These are phyloP conservation scores for Phytophthora tubulina DNA, from an alignment of 352 stramenopile species.

Conservation along the genomic window DNA sequence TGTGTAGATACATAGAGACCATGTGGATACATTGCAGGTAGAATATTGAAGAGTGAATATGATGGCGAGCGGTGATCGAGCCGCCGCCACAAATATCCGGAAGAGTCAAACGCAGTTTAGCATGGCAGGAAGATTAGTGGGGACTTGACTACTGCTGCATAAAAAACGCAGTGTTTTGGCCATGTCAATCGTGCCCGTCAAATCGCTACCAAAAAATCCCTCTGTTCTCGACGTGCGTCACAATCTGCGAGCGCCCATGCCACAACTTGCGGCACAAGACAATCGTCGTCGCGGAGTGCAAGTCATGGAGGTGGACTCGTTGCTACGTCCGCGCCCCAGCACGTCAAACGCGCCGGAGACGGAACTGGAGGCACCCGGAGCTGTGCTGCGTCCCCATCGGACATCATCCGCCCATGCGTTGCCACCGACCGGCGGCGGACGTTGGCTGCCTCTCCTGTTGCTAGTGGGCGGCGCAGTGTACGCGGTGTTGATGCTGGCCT, in stretches of 20 bases:
- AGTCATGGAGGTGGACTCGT: constrained; percentile 29
- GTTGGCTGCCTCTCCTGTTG: constrained; percentile 36
- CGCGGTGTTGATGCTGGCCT: constrained; percentile 32
- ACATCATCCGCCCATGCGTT: constrained; percentile 8
- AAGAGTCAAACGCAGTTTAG: constrained; percentile 8
- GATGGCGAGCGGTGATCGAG: background rate
- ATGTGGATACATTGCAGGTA: background rate
- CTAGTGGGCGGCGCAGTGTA: constrained; percentile 35
- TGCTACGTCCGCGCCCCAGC: constrained; percentile 32
- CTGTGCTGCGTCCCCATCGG: constrained; percentile 13
- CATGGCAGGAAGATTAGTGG: background rate
- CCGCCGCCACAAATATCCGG: background rate
- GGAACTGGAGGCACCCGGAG: background rate
- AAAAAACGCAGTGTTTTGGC: background rate
- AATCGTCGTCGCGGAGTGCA: constrained; percentile 14
- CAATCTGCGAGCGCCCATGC: constrained; percentile 14
- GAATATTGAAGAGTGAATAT: background rate
- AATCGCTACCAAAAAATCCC: constrained; percentile 31
- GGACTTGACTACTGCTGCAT: background rate
- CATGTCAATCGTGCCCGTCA: constrained; percentile 4
- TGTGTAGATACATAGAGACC: no score
- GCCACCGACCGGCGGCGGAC: constrained; percentile 9
- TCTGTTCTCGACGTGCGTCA: constrained; percentile 24
- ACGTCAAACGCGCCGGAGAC: constrained; percentile 4
- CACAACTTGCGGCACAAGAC: constrained; percentile 18